Evolutionary conservation across 129 eudicot genomes (phyloP), one percentile per base, ranked within the genome.

Genomic region (Helichrysum umbraculigerum): DNA sequence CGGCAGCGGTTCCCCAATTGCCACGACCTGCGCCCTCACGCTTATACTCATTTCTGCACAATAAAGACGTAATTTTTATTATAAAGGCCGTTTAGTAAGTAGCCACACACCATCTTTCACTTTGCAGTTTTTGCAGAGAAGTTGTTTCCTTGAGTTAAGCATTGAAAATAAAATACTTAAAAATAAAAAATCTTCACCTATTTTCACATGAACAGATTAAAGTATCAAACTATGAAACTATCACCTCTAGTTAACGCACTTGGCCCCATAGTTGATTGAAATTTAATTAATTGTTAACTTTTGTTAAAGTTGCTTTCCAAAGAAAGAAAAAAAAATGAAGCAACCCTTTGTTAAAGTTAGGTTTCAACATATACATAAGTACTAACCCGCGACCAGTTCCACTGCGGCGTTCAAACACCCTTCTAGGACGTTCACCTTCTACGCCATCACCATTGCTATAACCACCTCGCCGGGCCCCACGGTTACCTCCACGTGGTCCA

Each of bases 11-110:
- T 63, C 96, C 98, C 96, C 98, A 88, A 66, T 93, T 93, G 17
- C 95, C 96, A 69, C 88, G 96, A 39, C 96, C 98, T 78, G 92
- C 83, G 25, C 98, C 98, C 28, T 93, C 96, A 77, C 95, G 90
- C 57, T 93, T 93, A 70, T 75, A 41, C 66, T 90, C 98, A 66
- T 66, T 83, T 74, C 98, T 93, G 73, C 84, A 79, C 20, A 79
- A 12, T 28, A 75, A 25, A 47, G 28, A 7, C 15, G 71, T 21
- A 68, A 47, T 7, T 35, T 54, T 11, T 28, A 22, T 28, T 1
- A 65, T 7, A 16, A 10, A 61, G 34, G 28, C 28, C 28, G 1
- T 1, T 25, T 11, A 6, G 5, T 21, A 10, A 57, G 33, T 10
- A 25, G 12, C 32, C 12, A 10, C 17, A 12, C 66, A 60, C 14